Base-by-base conservation (phyloP, 2,329 filamentous ascomycete genomes). In the Nectriaceae sp. region DNA sequence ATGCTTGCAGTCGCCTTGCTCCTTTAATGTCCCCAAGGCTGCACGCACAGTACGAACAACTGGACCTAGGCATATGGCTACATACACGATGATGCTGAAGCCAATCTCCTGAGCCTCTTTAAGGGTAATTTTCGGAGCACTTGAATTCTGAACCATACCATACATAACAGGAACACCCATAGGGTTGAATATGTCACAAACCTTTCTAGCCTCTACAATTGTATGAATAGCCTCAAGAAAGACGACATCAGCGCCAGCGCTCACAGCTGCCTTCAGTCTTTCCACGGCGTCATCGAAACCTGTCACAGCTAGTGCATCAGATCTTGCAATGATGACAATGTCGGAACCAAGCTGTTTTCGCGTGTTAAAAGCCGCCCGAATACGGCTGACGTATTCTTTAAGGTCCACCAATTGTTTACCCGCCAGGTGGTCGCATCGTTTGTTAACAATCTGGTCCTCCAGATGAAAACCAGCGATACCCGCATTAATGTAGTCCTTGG, bases 331-430 rank as follows among this genome's bases (percentile, higher is more conserved):
- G 10, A 37, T 11, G 16, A 37, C 33, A 37, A 37, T 37, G 18
- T 37, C 33, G 15, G 73, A 73, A 11, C 71, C 70, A 22, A 77
- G 62, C 16, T 70, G 67, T 6, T 37, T 18, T 16, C 33, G 11
- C 11, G 33, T 18, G 10, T 11, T 37, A 16, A 37, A 10, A 11
- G 10, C 33, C 6, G 33, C 16, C 6, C 16, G 6, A 16, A 37
- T 37, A 11, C 33, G 10, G 33, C 33, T 37, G 11, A 37, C 10
- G 33, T 11, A 37, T 6, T 11, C 16, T 11, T 11, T 18, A 6
- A 11, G 10, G 16, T 37, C 33, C 33, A 37, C 33, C 10, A 37
- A 11, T 16, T 37, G 10, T 16, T 37, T 18, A 18, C 16, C 33
- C 11, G 16, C 10, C 16, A 37, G 33, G 33, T 37, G 33, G 18